Evolutionary conservation across 2,329 filamentous ascomycete species (phyloP).

Genomic region (Microsporum audouinii): DNA sequence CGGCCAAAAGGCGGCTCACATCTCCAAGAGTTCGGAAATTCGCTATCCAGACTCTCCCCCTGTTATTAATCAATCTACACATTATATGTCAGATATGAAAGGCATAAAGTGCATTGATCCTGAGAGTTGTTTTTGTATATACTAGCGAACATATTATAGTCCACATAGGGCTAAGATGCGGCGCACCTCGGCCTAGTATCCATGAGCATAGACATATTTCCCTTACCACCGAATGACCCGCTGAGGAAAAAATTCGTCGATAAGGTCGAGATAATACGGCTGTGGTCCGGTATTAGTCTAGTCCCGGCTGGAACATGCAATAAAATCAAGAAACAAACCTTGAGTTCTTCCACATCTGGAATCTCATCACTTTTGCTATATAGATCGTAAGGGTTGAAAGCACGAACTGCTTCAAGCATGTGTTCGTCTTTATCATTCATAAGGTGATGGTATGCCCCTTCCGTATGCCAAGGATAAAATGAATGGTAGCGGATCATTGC

Average conservation of each 20-base stretch:
- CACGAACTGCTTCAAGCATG: conserved; percentile 70
- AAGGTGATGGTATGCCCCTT: conserved; percentile 66
- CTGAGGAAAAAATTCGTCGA: conserved; percentile 28
- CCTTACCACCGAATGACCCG: conserved; percentile 12
- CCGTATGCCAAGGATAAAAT: conserved; percentile 84
- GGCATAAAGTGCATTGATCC: too few species aligned
- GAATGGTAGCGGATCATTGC: conserved; percentile 90
- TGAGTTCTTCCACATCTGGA: conserved; percentile 63
- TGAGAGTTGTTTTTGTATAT: background rate
- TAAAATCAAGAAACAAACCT: conserved; percentile 37
- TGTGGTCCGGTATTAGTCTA: conserved; percentile 18
- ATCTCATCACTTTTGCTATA: conserved; percentile 84
- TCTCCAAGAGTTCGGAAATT: background rate
- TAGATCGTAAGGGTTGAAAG: conserved; percentile 83
- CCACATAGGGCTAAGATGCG: background rate
- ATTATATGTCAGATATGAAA: too few species aligned
- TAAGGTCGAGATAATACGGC: conserved; percentile 63
- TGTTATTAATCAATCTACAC: background rate
- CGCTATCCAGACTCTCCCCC: background rate
- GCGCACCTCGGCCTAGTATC: background rate
- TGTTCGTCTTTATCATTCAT: conserved; percentile 72
- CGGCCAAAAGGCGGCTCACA: background rate
- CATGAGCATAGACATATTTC: background rate
- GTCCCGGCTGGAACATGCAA: background rate
- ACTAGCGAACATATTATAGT: background rate